Percentiles rank a stretch among this genome's conserved stretches.
Conservation (phyloP, 2,329 filamentous ascomycete genomes). For the Fusarium citri region DNA sequence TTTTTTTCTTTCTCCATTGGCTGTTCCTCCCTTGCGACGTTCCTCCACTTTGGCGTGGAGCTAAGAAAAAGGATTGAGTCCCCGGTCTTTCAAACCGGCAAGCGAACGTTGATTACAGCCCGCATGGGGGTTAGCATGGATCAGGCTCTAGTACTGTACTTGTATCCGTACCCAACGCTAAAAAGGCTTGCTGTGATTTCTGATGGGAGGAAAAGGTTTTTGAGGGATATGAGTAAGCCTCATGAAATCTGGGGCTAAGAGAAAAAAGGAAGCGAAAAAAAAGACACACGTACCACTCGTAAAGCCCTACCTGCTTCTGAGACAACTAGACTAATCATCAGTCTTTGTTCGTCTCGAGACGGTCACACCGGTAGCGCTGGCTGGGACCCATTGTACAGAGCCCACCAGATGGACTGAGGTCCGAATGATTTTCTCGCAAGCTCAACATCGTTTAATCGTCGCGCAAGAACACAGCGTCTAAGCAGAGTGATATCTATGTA, state of each 20-base stretch:
- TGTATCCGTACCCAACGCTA: constrained; percentile 1
- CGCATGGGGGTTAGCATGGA: constrained; percentile 2
- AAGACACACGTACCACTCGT: background rate
- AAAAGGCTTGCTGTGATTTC: background rate
- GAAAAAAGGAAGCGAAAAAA: background rate
- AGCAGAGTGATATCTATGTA: background rate
- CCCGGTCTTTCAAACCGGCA: background rate
- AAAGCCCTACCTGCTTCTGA: background rate
- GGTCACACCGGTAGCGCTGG: background rate
- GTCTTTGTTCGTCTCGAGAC: background rate
- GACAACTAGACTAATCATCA: background rate
- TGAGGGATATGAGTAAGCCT: background rate
- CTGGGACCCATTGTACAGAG: background rate
- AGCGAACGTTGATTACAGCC: constrained; percentile 9
- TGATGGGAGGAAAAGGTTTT: background rate
- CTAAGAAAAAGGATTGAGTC: background rate
- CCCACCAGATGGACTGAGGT: background rate
- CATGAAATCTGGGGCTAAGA: background rate
- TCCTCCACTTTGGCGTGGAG: constrained; percentile 6
- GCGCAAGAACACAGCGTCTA: background rate
- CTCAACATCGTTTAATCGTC: background rate
- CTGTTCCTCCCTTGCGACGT: background rate
- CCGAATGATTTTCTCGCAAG: background rate
- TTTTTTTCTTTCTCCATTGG: background rate
- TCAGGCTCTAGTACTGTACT: background rate